phyloP scores from a whole-genome alignment of 139 green algal genomes.

The Desmodesmus armatus region DNA sequence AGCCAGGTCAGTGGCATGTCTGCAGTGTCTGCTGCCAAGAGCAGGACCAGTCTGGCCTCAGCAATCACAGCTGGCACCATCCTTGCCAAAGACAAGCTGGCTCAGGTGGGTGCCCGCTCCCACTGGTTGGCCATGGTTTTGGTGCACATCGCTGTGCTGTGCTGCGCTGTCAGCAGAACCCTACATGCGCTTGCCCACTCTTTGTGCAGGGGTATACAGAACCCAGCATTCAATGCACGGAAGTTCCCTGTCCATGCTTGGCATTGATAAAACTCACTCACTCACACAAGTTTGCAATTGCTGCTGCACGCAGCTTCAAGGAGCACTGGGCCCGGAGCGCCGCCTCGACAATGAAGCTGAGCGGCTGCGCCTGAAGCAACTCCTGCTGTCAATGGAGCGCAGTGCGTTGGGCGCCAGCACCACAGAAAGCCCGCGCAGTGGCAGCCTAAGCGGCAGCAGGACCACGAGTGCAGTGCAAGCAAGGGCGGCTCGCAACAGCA shows the following conservation, averaged over 20 bases:
- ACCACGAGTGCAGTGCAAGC: neutral
- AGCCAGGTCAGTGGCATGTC: conserved; percentile 28
- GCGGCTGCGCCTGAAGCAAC: conserved; percentile 61
- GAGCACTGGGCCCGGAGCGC: conserved; percentile 46
- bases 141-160: neutral
- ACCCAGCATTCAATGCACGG: too few relatives aligned
- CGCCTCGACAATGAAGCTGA: conserved; percentile 77
- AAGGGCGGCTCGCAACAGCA: neutral
- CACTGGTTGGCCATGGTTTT: neutral
- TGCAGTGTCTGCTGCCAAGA: conserved; percentile 10
- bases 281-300: too few relatives aligned
- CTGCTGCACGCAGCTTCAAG: conserved; percentile 14
- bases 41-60: conserved; percentile 9
- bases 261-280: too few relatives aligned
- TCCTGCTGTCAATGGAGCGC: conserved; percentile 47
- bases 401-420: conserved; percentile 27
- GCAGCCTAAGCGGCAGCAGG: neutral
- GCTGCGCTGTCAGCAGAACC: too few relatives aligned
- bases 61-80: conserved; percentile 5
- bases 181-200: too few relatives aligned
- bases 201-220: too few relatives aligned
- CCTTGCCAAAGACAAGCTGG: conserved; percentile 36
- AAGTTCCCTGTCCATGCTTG: too few relatives aligned
- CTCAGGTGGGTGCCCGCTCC: neutral
- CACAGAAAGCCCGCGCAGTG: neutral